Percentiles rank a stretch among this genome's conserved stretches.
Evolutionary conservation across 2,329 filamentous ascomycete genomes (phyloP).

Genomic region (Neonectria punicea): DNA sequence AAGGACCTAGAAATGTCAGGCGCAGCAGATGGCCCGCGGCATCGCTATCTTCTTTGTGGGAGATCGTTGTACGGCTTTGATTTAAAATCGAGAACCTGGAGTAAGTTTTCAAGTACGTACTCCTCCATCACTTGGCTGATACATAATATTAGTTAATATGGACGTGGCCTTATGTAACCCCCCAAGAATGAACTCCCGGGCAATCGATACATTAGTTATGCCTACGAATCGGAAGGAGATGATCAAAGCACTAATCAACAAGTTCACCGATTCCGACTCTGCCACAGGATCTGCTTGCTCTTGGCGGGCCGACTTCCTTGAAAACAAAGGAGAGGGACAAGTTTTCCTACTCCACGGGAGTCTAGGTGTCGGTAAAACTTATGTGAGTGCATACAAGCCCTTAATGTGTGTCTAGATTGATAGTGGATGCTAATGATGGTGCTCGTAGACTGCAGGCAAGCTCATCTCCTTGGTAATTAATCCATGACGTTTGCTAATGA

Average conservation of each 20-base stretch:
- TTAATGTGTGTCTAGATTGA: background rate
- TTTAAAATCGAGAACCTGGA: background rate
- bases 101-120: background rate
- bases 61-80: background rate
- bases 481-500: too few relatives aligned
- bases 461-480: background rate
- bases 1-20: background rate
- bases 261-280: background rate
- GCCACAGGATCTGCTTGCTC: background rate
- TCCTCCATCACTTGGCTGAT: background rate
- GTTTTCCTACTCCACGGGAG: slow-evolving; percentile 3
- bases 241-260: slow-evolving; percentile 1
- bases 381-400: background rate
- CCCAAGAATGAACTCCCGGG: background rate
- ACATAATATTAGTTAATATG: background rate
- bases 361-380: slow-evolving; percentile 1
- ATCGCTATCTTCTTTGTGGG: background rate
- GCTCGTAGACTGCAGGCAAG: background rate
- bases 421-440: background rate
- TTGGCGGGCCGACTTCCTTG: background rate
- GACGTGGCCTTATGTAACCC: background rate
- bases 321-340: slow-evolving; percentile 2
- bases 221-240: background rate
- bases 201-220: slow-evolving; percentile 1
- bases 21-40: background rate